Base-by-base conservation (phyloP, 805 yeast genomes). In the Torulaspora quercuum region DNA sequence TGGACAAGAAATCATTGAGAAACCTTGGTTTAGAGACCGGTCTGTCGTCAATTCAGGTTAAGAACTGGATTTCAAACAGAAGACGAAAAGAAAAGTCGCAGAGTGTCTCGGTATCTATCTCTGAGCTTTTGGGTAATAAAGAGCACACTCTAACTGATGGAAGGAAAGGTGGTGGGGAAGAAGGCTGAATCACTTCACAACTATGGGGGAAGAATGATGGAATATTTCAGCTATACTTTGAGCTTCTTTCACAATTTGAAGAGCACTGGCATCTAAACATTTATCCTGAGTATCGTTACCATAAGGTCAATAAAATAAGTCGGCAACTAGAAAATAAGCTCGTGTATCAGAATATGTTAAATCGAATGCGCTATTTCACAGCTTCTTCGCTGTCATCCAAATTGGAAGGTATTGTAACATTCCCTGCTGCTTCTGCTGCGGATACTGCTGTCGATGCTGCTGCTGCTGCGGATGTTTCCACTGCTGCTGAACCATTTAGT, bases 11-110 rank as follows among this genome's bases (percentile, higher is more conserved):
- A 11, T 35, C 44, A 25, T 20, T 46, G 9, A 33, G 24, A 22
- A 10, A 7, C 8, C 29, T 52, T 7, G 34, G 33, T 24, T 21
- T 14, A 7, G 35, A 32, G 11, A 53, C 59, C 12, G 25, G 33
- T 6, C 35, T 53, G 9, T 45, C 55, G 6, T 39, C 37, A 17
- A 35, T 39, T 10, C 59, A 54, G 34, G 44, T 54, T n/a, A 46
- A 50, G 35, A 52, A 54, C 25, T 54, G 59, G 59, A 39, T 52
- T 9, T 48, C 57, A 6, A 54, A 54, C 31, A 45, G 55, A 39
- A 44, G 59, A 25, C 42, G 59, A 33, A 52, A 50, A 40, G 45
- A 46, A 25, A 52, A 41, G 19, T 36, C 35, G 3, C 31, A 25
- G 8, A 22, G 17, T 2, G 12, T 29, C 20, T 25, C 32, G n/a